phyloP scores from a whole-genome alignment of 257 asterid genomes.

The Primulina huaijiensis region DNA sequence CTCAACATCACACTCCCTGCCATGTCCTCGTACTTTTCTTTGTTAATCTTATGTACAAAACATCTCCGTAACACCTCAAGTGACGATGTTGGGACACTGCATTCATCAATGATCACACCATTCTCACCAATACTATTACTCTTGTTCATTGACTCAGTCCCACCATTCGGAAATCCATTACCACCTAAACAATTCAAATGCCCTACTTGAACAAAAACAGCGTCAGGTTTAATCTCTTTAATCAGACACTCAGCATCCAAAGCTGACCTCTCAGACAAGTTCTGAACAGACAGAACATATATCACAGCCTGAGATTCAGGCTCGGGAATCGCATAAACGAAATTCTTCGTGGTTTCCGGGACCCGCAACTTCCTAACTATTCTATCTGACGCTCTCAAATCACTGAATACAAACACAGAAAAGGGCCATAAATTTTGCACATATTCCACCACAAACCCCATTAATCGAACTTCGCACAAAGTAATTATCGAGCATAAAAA shows the following conservation, averaged over 20 bases:
- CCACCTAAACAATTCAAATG: conserved; percentile 30
- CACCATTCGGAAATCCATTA: conserved; percentile 30
- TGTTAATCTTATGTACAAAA: conserved; percentile 55
- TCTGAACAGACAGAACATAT: conserved; percentile 73
- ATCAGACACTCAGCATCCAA: conserved; percentile 72
- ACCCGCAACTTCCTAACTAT: conserved; percentile 59
- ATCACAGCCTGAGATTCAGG: conserved; percentile 61
- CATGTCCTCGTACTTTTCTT: conserved; percentile 72
- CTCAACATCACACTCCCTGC: conserved; percentile 77
- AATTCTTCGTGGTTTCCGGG: conserved; percentile 74
- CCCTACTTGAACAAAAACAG: conserved; percentile 83
- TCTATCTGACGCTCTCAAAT: conserved; percentile 66
- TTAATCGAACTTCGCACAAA: conserved; percentile 5
- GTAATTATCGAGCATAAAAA: conserved; percentile 17
- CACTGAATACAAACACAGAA: conserved; percentile 44
- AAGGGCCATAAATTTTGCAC: conserved; percentile 75
- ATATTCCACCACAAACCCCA: conserved; percentile 47
- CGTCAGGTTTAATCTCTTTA: conserved; percentile 75
- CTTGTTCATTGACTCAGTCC: conserved; percentile 14
- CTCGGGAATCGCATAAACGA: conserved; percentile 72
- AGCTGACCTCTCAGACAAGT: conserved; percentile 78
- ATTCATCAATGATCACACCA: conserved; percentile 29
- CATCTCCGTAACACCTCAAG: conserved; percentile 76
- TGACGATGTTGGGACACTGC: conserved; percentile 69
- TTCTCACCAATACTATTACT: conserved; percentile 7